These are phyloP conservation scores for Talaromyces sp. DNA, from an alignment of 2,329 filamentous ascomycete genomes.

Conservation along the genomic window DNA sequence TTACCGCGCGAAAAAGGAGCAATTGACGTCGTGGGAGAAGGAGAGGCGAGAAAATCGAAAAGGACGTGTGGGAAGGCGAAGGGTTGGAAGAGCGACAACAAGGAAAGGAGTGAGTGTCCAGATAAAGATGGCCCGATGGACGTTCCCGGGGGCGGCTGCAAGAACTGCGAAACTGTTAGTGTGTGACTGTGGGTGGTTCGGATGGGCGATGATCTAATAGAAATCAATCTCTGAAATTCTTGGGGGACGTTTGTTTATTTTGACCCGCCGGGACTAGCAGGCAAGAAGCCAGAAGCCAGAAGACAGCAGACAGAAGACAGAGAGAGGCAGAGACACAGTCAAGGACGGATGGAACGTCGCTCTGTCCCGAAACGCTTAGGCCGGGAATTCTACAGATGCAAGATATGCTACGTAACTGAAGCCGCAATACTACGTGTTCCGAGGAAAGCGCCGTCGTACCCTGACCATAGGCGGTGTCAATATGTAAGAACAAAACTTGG, in stretches of 20 bases:
- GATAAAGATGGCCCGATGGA: constrained; percentile 12
- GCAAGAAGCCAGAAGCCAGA: constrained; percentile 1
- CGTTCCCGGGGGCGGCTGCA: background rate
- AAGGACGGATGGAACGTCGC: constrained; percentile 10
- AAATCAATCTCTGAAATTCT: background rate
- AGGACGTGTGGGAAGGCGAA: constrained; percentile 22
- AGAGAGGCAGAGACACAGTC: background rate
- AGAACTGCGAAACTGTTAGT: constrained; percentile 3
- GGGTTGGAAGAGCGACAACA: constrained; percentile 18
- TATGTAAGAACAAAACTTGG: background rate
- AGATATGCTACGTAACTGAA: background rate
- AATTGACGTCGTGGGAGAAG: constrained; percentile 4
- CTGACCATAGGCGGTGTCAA: background rate
- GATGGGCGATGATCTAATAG: constrained; percentile 18
- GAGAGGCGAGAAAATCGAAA: constrained; percentile 8
- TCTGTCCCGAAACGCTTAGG: constrained; percentile 10
- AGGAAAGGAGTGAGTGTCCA: constrained; percentile 23
- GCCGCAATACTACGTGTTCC: background rate
- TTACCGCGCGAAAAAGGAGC: background rate
- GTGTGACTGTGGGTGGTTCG: constrained; percentile 21
- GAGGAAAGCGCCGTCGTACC: background rate
- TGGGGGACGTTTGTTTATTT: constrained; percentile 31
- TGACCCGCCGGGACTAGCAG: constrained; percentile 26
- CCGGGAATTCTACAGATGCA: constrained; percentile 7
- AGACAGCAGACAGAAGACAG: background rate